Conservation (phyloP, 371 early-diverging fungal genomes). For the Thermomucor indicae-seudaticae region DNA sequence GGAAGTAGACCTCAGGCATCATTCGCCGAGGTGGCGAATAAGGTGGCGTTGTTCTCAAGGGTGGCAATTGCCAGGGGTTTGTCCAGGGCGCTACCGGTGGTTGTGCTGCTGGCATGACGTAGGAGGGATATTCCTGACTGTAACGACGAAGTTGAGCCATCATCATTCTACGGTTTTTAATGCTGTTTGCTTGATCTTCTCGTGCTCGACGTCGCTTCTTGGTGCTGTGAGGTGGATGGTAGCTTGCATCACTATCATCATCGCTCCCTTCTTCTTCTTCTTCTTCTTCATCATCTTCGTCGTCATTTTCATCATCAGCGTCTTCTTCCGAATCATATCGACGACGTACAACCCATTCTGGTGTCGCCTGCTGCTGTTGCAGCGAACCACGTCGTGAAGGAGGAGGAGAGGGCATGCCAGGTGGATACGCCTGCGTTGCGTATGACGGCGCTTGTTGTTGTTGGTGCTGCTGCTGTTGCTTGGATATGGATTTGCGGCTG, state of each 20-base stretch:
- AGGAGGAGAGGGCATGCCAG: slow-evolving; percentile 14
- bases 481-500: background rate
- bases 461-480: no score
- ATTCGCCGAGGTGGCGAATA: slow-evolving; percentile 6
- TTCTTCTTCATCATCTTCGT: slow-evolving; percentile 3
- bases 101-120: slow-evolving; percentile 1
- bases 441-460: background rate
- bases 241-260: slow-evolving; percentile 17
- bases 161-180: slow-evolving; percentile 70
- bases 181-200: slow-evolving; percentile 3
- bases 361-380: slow-evolving; percentile 5
- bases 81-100: background rate
- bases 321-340: slow-evolving; percentile 7
- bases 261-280: no score
- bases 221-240: slow-evolving; percentile 16
- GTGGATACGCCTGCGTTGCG: background rate
- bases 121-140: slow-evolving; percentile 73
- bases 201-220: no score
- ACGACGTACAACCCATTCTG: background rate
- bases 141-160: slow-evolving; percentile 82
- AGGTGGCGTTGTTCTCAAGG: background rate
- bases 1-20: slow-evolving; percentile 25
- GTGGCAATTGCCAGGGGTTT: background rate
- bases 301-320: slow-evolving; percentile 20
- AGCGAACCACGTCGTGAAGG: slow-evolving; percentile 14